phyloP scores from a whole-genome alignment of 495 filamentous ascomycete species.

The Neurospora sp. region DNA sequence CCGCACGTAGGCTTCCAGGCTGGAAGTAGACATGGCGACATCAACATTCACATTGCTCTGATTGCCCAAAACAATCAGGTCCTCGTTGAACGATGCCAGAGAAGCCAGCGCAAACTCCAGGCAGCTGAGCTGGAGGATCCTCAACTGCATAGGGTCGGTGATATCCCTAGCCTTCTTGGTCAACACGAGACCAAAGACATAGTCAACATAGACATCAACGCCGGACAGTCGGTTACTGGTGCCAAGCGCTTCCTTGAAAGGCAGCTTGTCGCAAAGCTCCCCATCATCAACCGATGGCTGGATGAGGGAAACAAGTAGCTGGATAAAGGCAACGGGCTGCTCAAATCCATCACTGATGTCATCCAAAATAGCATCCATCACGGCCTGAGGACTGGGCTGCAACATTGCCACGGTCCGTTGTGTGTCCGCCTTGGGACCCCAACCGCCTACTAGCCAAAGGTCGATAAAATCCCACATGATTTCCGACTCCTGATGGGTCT shows the following conservation, averaged over 20 bases:
- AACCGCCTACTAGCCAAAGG: slow-evolving; percentile 53
- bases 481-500: slow-evolving; percentile 46
- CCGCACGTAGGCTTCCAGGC: slow-evolving; percentile 63
- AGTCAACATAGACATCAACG: slow-evolving; percentile 88
- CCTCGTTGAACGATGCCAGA: slow-evolving; percentile 80
- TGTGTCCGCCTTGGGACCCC: slow-evolving; percentile 23
- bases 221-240: slow-evolving; percentile 67
- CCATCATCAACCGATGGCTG: slow-evolving; percentile 46
- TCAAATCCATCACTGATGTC: slow-evolving; percentile 63
- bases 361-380: slow-evolving; percentile 44
- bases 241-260: slow-evolving; percentile 87
- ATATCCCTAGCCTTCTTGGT: slow-evolving; percentile 48
- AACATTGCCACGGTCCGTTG: slow-evolving; percentile 22
- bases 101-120: slow-evolving; percentile 68
- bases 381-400: slow-evolving; percentile 31
- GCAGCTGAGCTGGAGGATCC: slow-evolving; percentile 63
- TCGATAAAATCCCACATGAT: slow-evolving; percentile 64
- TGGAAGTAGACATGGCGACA: slow-evolving; percentile 55
- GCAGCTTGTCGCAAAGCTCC: slow-evolving; percentile 58
- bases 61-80: slow-evolving; percentile 73
- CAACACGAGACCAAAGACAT: slow-evolving; percentile 67
- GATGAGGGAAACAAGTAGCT: slow-evolving; percentile 58
- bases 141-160: slow-evolving; percentile 50
- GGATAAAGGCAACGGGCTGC: slow-evolving; percentile 71
- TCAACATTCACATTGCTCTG: slow-evolving; percentile 64